These are phyloP conservation scores for Venustampulla echinocandica DNA, from an alignment of 495 filamentous ascomycete species.

Conservation along the genomic window DNA sequence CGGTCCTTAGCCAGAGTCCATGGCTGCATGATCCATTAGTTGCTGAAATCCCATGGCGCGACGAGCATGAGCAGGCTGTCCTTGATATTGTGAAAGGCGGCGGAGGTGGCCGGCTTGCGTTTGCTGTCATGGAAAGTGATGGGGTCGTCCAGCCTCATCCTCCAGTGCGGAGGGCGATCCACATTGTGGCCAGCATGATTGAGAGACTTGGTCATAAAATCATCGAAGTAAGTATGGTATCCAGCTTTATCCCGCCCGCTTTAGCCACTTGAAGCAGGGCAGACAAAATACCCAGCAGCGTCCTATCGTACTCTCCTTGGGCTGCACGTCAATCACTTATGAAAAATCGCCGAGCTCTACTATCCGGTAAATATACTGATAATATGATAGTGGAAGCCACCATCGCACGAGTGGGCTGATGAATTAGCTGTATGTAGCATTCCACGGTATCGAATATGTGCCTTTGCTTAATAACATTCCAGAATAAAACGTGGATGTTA, in stretches of 20 bases:
- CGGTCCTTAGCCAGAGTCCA: slow-evolving; percentile 45
- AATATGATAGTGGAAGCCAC: slow-evolving; percentile 13
- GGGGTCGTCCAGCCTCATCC: slow-evolving; percentile 50
- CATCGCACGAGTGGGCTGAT: slow-evolving; percentile 10
- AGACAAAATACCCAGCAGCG: no score
- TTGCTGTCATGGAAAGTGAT: slow-evolving; percentile 49
- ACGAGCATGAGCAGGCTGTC: slow-evolving; percentile 37
- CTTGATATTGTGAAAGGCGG: slow-evolving; percentile 27
- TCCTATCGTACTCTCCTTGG: background rate
- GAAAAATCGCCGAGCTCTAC: background rate
- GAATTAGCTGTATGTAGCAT: slow-evolving; percentile 11
- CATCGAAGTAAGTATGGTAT: slow-evolving; percentile 5
- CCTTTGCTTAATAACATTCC: background rate
- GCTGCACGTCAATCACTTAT: background rate
- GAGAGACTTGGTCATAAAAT: slow-evolving; percentile 46
- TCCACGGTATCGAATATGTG: background rate
- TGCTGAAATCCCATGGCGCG: slow-evolving; percentile 53
- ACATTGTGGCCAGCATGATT: slow-evolving; percentile 41
- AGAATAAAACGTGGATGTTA: slow-evolving; percentile 37
- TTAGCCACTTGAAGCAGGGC: no score
- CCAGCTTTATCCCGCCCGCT: no score
- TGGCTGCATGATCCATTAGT: slow-evolving; percentile 59
- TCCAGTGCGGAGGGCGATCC: slow-evolving; percentile 34
- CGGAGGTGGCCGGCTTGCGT: slow-evolving; percentile 29
- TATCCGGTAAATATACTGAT: background rate